These are phyloP conservation scores for Rhodosporidiobolus odoratus DNA, from an alignment of 768 basidiomycete species.

Conservation along the genomic window DNA sequence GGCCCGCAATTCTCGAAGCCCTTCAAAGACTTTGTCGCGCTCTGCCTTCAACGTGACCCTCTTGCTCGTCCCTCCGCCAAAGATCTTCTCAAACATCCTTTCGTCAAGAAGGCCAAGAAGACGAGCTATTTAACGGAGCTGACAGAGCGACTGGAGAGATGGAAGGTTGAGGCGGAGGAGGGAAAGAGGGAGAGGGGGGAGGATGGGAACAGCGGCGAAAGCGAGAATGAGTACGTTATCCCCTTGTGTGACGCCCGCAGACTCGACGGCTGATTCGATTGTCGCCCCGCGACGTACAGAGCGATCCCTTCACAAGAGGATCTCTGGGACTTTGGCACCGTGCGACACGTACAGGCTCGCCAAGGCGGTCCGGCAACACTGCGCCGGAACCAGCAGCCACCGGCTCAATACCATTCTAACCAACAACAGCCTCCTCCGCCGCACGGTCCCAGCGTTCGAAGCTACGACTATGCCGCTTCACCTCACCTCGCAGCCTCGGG, in stretches of 20 bases:
- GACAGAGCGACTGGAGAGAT: conserved; percentile 88
- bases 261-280: neutral
- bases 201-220: conserved; percentile 43
- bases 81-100: conserved; percentile 93
- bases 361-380: conserved; percentile 40
- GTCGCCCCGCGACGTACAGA: neutral
- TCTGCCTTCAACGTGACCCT: conserved; percentile 90
- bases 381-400: conserved; percentile 25
- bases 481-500: neutral
- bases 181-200: conserved; percentile 65
- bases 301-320: conserved; percentile 56
- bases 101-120: conserved; percentile 90
- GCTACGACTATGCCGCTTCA: conserved; percentile 18
- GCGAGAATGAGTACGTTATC: conserved; percentile 53
- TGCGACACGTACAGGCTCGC: conserved; percentile 61
- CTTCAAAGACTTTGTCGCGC: conserved; percentile 88
- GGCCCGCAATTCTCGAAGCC: conserved; percentile 76
- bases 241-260: neutral
- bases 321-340: conserved; percentile 96
- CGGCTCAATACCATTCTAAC: neutral
- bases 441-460: neutral
- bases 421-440: conserved; percentile 47
- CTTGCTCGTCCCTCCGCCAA: conserved; percentile 82
- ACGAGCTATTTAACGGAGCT: conserved; percentile 89
- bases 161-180: conserved; percentile 81